phyloP scores from a whole-genome alignment of 139 green algal genomes.

The Chlorella sp. region DNA sequence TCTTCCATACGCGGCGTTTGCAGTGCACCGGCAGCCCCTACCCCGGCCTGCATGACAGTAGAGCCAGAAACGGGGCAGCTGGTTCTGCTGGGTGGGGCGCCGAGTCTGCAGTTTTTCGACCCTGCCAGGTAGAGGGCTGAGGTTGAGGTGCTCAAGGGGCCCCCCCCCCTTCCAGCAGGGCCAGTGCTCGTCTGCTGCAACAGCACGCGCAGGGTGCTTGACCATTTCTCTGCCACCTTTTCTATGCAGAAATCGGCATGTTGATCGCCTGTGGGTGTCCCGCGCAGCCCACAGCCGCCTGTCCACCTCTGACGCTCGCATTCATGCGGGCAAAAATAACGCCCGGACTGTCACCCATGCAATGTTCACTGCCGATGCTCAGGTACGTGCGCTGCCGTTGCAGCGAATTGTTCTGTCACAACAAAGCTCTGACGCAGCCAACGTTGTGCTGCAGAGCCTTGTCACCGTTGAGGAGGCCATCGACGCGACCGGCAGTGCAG shows the following conservation, averaged over 20 bases:
- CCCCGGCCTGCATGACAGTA: background rate
- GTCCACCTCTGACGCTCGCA: background rate
- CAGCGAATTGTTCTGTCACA: too few relatives aligned
- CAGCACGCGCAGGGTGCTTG: too few relatives aligned
- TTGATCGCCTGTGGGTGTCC: background rate
- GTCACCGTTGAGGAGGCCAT: background rate
- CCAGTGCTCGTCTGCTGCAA: too few relatives aligned
- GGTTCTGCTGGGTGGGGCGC: background rate
- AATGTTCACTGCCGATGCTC: background rate
- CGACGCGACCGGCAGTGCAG: background rate
- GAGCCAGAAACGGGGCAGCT: background rate
- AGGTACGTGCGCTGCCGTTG: background rate
- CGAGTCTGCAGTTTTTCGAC: background rate
- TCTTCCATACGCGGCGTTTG: background rate
- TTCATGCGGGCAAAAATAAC: background rate
- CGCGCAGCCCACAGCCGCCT: too few relatives aligned
- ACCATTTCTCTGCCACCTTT: too few relatives aligned
- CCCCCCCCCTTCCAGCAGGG: too few relatives aligned
- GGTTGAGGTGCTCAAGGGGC: too few relatives aligned
- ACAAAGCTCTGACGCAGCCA: background rate
- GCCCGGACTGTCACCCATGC: background rate
- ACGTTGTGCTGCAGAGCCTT: background rate
- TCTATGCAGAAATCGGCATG: background rate
- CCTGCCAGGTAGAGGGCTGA: background rate
- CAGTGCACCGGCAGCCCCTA: background rate